Base-by-base conservation (phyloP, 2,329 filamentous ascomycete genomes). In the Phoma herbarum region DNA sequence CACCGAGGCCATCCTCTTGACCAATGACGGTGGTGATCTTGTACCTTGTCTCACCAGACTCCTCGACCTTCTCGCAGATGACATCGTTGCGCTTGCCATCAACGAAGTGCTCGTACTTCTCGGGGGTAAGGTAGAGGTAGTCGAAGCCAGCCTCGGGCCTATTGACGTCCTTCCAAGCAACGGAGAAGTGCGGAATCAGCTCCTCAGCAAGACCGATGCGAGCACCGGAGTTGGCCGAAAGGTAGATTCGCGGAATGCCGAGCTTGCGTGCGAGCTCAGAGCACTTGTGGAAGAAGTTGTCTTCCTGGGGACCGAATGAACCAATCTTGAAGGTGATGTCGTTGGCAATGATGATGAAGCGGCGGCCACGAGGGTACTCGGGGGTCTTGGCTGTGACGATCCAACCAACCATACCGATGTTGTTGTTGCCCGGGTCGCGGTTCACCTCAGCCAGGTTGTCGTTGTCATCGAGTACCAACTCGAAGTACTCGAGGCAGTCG, bases 251-350 rank as follows among this genome's bases (percentile, higher is more conserved):
- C 23, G 95, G 95, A 72, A 99, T 97, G 37, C 95, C 95, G 62
- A 97, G 84, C 83, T 92, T 94, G 71, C 93, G 89, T 62, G 95
- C 95, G 66, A 97, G 85, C 80, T 99, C 93, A 10, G 95, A 98
- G 83, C 95, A 99, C 85, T 98, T 97, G 85, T 96, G 86, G 88
- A 99, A 99, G 87, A 97, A 99, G 71, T 91, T 90, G 80, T 99
- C 95, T 82, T 99, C 95, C 80, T 90, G 89, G 39, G 95, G 95
- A 51, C 95, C 95, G 77, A 99, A 99, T 2, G 92, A 97, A 74
- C 95, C 95, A 77, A 98, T 99, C 85, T 96, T 96, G 86, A 92
- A 98, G 18, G 95, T 99, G 78, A 99, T 99, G 75, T 99, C 95
- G 85, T 99, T 99, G 85, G 95, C 93, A 63, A 99, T 90, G 65